Percentiles rank a stretch among this genome's conserved stretches.
Evolutionary conservation across 2,329 filamentous ascomycete genomes (phyloP).

Genomic region (Zasmidium citrigriseum): DNA sequence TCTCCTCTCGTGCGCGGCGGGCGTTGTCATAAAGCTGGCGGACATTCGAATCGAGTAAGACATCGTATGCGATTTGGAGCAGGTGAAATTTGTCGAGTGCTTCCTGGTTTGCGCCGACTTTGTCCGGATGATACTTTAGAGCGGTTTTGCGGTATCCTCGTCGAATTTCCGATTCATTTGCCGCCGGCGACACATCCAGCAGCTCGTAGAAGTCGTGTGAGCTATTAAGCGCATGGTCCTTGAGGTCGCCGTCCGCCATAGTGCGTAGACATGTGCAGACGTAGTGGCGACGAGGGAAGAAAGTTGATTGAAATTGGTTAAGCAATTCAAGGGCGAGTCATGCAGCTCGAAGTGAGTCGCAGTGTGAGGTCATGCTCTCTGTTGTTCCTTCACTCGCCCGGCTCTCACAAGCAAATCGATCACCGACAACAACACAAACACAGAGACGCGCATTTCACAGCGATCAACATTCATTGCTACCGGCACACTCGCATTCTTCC

Average conservation of each 20-base stretch:
- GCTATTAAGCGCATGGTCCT: slow-evolving; percentile 42
- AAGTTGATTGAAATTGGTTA: neutral
- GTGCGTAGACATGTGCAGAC: neutral
- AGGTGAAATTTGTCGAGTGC: slow-evolving; percentile 83
- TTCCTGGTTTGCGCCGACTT: slow-evolving; percentile 64
- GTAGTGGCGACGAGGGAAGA: neutral
- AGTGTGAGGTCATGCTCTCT: neutral
- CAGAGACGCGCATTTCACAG: neutral
- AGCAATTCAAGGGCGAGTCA: neutral
- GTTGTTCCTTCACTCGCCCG: neutral
- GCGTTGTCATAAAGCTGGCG: slow-evolving; percentile 78
- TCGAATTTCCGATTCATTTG: slow-evolving; percentile 71
- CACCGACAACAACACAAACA: neutral
- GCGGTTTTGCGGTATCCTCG: slow-evolving; percentile 82
- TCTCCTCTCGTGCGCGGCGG: slow-evolving; percentile 69
- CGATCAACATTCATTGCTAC: slow-evolving; percentile 1
- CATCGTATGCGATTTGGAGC: slow-evolving; percentile 81
- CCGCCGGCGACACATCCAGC: slow-evolving; percentile 65
- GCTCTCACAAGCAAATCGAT: neutral
- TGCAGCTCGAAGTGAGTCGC: neutral
- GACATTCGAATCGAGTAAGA: slow-evolving; percentile 70
- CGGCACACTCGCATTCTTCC: neutral
- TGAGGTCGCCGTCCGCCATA: slow-evolving; percentile 43
- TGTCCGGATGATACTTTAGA: slow-evolving; percentile 92
- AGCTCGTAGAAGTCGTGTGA: slow-evolving; percentile 73